Conservation (phyloP, 1,139 yeast genomes). For the Pichia sp. region DNA sequence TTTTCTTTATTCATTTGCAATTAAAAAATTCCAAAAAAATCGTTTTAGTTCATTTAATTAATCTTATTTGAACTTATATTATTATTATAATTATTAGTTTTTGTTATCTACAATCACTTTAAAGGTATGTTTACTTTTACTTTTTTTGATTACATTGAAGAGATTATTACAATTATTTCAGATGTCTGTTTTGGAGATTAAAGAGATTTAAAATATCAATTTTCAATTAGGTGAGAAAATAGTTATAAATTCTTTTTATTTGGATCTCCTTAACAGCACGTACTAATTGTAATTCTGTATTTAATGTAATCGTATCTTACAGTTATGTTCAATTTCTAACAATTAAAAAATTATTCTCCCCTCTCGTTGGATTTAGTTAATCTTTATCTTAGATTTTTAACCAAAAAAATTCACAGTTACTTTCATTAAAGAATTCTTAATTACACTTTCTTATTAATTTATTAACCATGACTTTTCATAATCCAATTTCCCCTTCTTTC, state of each 20-base stretch:
- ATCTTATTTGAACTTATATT: background rate
- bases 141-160: background rate
- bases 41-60: background rate
- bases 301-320: background rate
- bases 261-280: background rate
- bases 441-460: background rate
- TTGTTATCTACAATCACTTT: background rate
- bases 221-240: background rate
- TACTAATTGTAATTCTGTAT: background rate
- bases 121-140: constrained; percentile 7
- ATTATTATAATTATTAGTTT: background rate
- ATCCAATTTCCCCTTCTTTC: constrained; percentile 21
- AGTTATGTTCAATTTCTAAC: background rate
- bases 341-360: too few species aligned
- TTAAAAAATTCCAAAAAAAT: constrained; percentile 1
- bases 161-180: constrained; percentile 6
- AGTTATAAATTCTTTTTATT: too few species aligned
- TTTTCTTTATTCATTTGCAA: constrained; percentile 6
- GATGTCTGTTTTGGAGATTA: constrained; percentile 13
- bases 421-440: background rate
- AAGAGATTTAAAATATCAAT: background rate
- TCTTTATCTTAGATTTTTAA: background rate
- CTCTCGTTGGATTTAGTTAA: background rate
- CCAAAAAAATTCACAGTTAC: background rate
- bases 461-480: constrained; percentile 15